Evolutionary conservation across 495 filamentous ascomycete species (phyloP), one percentile per base, ranked within the genome.

Genomic region (Aspergillus sclerotioniger): DNA sequence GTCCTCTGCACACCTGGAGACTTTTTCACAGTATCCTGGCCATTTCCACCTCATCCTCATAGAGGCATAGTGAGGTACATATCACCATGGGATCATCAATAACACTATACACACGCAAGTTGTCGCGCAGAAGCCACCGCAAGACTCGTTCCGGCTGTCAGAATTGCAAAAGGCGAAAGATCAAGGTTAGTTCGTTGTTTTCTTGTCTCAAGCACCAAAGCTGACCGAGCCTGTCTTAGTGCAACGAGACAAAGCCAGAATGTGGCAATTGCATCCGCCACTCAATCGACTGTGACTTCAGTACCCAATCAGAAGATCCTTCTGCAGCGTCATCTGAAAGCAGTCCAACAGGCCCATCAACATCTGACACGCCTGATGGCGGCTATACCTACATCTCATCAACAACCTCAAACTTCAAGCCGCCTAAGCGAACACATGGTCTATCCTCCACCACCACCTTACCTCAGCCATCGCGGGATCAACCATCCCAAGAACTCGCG

Each of bases 71-170:
- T 25, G 25, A 25, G 25, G 25, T 5, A 5, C 25, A 25, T 25
- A 3, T 25, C 25, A 25, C 25, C 25, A 45, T 45, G 41, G 41
- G 7, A 8, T 19, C 41, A n/a, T n/a, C 41, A 16, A 45, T 45
- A 16, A 45, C 41, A 1, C 41, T 15, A 10, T 45, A 45, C 15
- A 45, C 41, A 15, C 41, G 19, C n/a, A 45, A 45, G 41, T 15
- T 45, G 12, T 19, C 49, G 4, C 60, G 60, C 7, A 53, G 47
- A 54, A 15, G 54, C n/a, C 60, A 62, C 16, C 50, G 49, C 2
- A 62, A 62, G 44, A 58, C 60, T 20, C 60, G 60, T 4, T 32
- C 54, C 3, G 60, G 60, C 3, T 62, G 60, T 44, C 33, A 28
- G 16, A 58, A 62, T 45, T 62, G 60, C 41, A 62, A 62, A 25